phyloP scores from a whole-genome alignment of 805 yeast species.

The Yamadazyma takamatsuzukensis region DNA sequence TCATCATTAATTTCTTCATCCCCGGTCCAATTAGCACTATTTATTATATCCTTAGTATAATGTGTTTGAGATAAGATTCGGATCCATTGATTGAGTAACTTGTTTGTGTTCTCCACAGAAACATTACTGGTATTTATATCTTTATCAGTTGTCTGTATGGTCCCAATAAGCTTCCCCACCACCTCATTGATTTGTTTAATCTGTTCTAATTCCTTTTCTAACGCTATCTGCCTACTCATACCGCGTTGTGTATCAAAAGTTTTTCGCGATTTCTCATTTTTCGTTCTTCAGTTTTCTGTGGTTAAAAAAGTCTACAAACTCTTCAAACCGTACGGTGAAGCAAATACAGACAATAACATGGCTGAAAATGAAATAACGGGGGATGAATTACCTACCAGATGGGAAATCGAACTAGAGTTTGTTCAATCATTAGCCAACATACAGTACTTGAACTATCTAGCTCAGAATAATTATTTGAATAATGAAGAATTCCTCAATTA shows the following conservation, averaged over 20 bases:
- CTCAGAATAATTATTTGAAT: conserved; percentile 76
- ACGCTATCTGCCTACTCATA: conserved; percentile 14
- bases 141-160: conserved; percentile 22
- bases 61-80: conserved; percentile 60
- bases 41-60: conserved; percentile 47
- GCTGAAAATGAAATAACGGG: conserved; percentile 12
- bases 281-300: neutral
- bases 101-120: conserved; percentile 46
- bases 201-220: conserved; percentile 28
- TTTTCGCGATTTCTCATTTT: conserved; percentile 1
- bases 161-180: conserved; percentile 24
- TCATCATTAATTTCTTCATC: conserved; percentile 18
- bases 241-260: no score
- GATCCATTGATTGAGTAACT: conserved; percentile 56
- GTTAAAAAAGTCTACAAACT: no score
- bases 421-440: conserved; percentile 90
- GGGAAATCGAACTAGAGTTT: conserved; percentile 91
- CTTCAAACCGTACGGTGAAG: conserved; percentile 1
- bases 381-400: conserved; percentile 59
- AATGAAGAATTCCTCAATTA: conserved; percentile 72
- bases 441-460: conserved; percentile 80
- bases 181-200: conserved; percentile 28
- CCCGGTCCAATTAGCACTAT: conserved; percentile 41
- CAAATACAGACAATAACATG: conserved; percentile 1
- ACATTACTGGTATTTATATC: conserved; percentile 31